These are phyloP conservation scores for Teratosphaeria nubilosa DNA, from an alignment of 2,329 filamentous ascomycete species.

Conservation along the genomic window DNA sequence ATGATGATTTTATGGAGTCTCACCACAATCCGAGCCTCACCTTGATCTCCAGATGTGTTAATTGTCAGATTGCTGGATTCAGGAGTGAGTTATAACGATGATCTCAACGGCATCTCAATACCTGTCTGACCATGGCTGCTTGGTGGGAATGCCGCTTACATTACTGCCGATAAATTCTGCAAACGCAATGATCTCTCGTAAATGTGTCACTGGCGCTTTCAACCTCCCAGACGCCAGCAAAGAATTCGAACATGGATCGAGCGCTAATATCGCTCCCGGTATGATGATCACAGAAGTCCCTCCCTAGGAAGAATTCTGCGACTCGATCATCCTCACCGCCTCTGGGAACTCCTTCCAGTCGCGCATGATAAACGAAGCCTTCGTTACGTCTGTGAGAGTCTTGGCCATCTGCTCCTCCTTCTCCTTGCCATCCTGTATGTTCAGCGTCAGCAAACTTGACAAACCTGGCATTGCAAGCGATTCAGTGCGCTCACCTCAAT, in stretches of 20 bases:
- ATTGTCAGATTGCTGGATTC: neutral
- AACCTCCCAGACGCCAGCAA: neutral
- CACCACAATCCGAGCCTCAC: neutral
- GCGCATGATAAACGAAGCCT: slow-evolving; percentile 40
- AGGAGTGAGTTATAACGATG: neutral
- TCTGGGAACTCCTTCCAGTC: slow-evolving; percentile 44
- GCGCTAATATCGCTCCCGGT: neutral
- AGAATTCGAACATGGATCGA: neutral
- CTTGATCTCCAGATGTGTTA: neutral
- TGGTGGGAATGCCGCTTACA: neutral
- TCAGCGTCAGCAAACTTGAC: neutral
- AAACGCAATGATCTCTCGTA: neutral
- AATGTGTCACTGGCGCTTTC: neutral
- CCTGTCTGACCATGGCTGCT: neutral
- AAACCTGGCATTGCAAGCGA: neutral
- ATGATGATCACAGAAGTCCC: neutral
- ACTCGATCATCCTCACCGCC: slow-evolving; percentile 40
- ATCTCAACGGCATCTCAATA: neutral
- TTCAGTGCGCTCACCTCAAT: neutral
- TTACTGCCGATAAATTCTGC: neutral
- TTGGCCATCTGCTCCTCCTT: slow-evolving; percentile 42
- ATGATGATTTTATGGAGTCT: neutral
- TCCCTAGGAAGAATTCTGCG: neutral
- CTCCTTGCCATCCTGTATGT: slow-evolving; percentile 54
- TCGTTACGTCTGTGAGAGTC: slow-evolving; percentile 38